phyloP scores from a whole-genome alignment of 192 early-diverging fungal genomes.

The Entrophospora sp. region DNA sequence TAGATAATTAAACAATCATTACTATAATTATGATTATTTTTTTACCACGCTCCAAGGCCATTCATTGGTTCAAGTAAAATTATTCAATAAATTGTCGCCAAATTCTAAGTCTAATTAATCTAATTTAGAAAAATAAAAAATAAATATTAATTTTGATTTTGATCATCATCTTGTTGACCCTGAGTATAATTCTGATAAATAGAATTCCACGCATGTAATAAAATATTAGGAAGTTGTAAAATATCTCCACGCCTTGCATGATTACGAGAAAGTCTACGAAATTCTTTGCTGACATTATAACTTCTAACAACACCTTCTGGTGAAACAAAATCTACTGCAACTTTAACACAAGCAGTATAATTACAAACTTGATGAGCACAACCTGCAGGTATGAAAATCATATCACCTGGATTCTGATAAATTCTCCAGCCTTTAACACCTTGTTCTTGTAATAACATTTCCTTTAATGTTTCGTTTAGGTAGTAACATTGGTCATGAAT shows the following conservation, averaged over 20 bases:
- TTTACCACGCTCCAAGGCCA: no score
- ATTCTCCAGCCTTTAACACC: slow-evolving; percentile 46
- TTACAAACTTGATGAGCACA: slow-evolving; percentile 70
- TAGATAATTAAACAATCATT: no score
- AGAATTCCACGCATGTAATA: slow-evolving; percentile 32
- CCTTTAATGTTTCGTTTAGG: slow-evolving; percentile 37
- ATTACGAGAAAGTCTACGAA: slow-evolving; percentile 27
- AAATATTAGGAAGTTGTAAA: slow-evolving; percentile 39
- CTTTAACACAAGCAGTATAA: slow-evolving; percentile 54
- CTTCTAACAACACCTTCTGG: slow-evolving; percentile 49
- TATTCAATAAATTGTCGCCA: no score
- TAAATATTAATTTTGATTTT: no score
- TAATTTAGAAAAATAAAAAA: no score
- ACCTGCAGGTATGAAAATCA: slow-evolving; percentile 71
- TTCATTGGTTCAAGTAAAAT: no score
- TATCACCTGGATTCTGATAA: slow-evolving; percentile 62
- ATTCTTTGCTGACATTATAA: slow-evolving; percentile 36
- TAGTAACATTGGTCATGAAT: slow-evolving; percentile 64
- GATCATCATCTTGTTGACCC: no score
- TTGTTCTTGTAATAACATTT: slow-evolving; percentile 27
- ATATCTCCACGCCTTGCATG: slow-evolving; percentile 40
- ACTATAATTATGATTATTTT: no score
- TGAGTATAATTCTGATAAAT: no score
- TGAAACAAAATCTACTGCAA: slow-evolving; percentile 64
- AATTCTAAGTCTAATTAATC: no score